Evolutionary conservation across 1,284 basidiomycete species (phyloP), one percentile per base, ranked within the genome.

Genomic region (Apiotrichum montevideense): DNA sequence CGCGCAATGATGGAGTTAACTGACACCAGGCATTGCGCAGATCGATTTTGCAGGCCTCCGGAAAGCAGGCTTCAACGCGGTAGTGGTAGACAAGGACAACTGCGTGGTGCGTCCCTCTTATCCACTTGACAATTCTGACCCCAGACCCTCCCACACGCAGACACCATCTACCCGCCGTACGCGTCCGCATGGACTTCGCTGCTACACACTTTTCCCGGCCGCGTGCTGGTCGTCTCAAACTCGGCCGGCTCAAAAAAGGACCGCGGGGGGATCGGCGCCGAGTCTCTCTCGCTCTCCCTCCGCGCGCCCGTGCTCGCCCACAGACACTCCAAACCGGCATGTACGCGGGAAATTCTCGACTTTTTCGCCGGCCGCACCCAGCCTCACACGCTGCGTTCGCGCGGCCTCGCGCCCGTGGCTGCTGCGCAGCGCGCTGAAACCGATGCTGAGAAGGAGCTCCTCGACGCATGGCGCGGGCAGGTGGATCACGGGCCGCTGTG

Each of bases 71-170:
- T 93, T 91, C 67, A 84, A 86, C 47, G 92, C 87, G 37, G 87
- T 88, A 10, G 86, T 98, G 0, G 87, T 97, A 64, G 95, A 98
- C 82, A 98, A 97, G 78, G 95, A 98, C 74, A 98, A 98, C 66
- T 98, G 95, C 70, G 76, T 98, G 65, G 92, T 90, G 66, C 40
- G 85, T 77, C 21, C 10, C 45, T 32, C 32, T 13, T 2, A 2
- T 8, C 37, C 8, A 39, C 9, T 13, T 8, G 9, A 39, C 13
- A 9, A 39, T 13, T 35, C 53, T 57, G 29, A 61, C 59, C 1
- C n/a, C 59, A 92, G 90, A 93, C 90, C 2, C 68, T 85, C 35
- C 90, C 90, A 0, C 79, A 89, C 69, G 73, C 80, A 51, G 90
- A 94, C 66, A 73, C 76, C 5, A 78, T 92, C 29, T 84, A 87